A percentile compares a stretch with the other conserved stretches of the same genome.
Evolutionary conservation across 176 grass and related monocot genomes (phyloP).

Genomic region (Juncus effusus): DNA sequence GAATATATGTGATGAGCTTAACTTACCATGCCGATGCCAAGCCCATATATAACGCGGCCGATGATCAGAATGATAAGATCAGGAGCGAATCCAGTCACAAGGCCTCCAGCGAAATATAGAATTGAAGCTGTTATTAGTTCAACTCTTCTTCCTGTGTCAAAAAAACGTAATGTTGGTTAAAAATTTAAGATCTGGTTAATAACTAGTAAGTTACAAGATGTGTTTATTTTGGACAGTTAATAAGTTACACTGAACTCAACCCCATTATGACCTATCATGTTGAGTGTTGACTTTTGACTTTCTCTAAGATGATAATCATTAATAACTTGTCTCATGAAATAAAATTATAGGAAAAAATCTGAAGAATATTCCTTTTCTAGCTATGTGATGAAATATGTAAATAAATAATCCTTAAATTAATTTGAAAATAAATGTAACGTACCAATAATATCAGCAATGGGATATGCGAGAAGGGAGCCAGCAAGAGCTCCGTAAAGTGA

Average conservation of each 20-base stretch:
- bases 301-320: no score
- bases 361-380: no score
- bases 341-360: no score
- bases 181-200: no score
- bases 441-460: slow-evolving; percentile 74
- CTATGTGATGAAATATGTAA: background rate
- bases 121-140: slow-evolving; percentile 67
- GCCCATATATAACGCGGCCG: slow-evolving; percentile 71
- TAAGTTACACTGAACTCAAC: no score
- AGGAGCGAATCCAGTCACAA: slow-evolving; percentile 66
- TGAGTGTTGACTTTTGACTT: no score
- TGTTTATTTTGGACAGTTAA: slow-evolving; percentile 9
- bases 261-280: no score
- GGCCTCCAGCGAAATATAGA: slow-evolving; percentile 67
- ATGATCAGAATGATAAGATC: slow-evolving; percentile 58
- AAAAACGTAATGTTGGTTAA: background rate
- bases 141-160: slow-evolving; percentile 75
- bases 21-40: slow-evolving; percentile 83
- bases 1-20: background rate
- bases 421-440: background rate
- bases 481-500: slow-evolving; percentile 95
- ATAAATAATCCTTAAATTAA: background rate
- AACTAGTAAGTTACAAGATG: slow-evolving; percentile 9
- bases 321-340: no score
- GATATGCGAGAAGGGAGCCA: slow-evolving; percentile 74